These are phyloP conservation scores for Closterium sp. DNA, from an alignment of 139 green algal species.

Conservation along the genomic window DNA sequence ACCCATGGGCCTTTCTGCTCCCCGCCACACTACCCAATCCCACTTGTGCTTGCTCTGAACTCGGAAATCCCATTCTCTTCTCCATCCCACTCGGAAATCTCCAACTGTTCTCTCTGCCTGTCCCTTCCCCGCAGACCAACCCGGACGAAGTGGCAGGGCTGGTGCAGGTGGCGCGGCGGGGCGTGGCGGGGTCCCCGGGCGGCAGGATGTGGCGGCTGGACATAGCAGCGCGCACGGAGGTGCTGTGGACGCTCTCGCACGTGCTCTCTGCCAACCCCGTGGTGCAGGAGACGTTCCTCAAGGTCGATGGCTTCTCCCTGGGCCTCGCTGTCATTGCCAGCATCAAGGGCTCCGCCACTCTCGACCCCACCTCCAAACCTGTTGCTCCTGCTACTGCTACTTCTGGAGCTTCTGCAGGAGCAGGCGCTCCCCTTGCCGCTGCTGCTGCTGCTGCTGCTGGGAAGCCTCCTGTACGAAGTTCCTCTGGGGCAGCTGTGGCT, in stretches of 20 bases:
- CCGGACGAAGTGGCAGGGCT: constrained; percentile 31
- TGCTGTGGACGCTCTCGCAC: constrained; percentile 8
- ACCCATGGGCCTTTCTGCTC: too few species aligned
- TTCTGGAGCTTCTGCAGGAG: too few species aligned
- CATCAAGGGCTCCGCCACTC: neutral
- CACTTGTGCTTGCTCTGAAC: neutral
- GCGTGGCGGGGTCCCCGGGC: neutral
- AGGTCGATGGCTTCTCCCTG: constrained; percentile 31
- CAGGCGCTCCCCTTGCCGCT: neutral
- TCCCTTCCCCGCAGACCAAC: neutral
- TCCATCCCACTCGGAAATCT: too few species aligned
- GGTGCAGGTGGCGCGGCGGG: constrained; percentile 33
- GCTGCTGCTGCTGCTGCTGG: neutral
- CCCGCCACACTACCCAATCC: too few species aligned
- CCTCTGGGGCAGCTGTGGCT: neutral
- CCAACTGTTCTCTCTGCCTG: neutral
- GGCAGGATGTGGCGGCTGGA: constrained; percentile 22
- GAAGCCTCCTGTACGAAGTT: neutral
- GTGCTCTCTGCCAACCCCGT: neutral
- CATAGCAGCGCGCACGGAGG: constrained; percentile 24
- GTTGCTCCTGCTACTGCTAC: neutral
- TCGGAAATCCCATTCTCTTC: neutral
- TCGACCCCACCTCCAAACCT: neutral
- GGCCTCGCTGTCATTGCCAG: constrained; percentile 15
- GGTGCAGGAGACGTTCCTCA: constrained; percentile 28